phyloP scores from a whole-genome alignment of 768 basidiomycete species.

The Jaapia argillacea region DNA sequence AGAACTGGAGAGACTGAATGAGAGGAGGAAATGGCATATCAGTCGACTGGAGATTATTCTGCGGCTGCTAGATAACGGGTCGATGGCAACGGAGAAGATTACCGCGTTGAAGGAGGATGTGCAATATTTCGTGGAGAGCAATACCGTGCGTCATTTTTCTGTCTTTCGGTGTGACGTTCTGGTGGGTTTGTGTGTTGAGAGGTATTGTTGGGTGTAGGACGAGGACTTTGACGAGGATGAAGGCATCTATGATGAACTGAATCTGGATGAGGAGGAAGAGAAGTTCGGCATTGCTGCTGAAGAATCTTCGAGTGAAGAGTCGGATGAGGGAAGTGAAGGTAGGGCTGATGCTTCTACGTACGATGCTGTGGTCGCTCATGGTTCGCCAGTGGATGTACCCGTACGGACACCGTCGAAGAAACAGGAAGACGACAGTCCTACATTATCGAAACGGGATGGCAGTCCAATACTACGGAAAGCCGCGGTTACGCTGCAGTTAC shows the following conservation, averaged over 20 bases:
- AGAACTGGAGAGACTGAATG: constrained; percentile 83
- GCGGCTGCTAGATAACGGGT: constrained; percentile 89
- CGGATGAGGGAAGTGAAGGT: constrained; percentile 70
- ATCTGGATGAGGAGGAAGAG: constrained; percentile 94
- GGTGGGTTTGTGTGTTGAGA: not conserved
- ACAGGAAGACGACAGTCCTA: constrained; percentile 64
- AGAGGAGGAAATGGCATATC: constrained; percentile 93
- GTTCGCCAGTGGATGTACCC: constrained; percentile 49
- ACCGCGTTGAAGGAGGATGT: constrained; percentile 86
- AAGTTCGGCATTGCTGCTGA: constrained; percentile 71
- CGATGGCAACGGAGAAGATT: constrained; percentile 74
- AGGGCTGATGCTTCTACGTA: constrained; percentile 4
- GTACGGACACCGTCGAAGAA: constrained; percentile 63
- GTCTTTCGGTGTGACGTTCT: not conserved
- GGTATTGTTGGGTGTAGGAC: constrained; percentile 40
- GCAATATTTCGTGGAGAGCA: constrained; percentile 90
- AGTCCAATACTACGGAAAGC: constrained; percentile 80
- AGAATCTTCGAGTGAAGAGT: constrained; percentile 46
- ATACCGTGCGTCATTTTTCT: constrained; percentile 56
- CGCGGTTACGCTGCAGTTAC: constrained; percentile 44
- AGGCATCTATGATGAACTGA: constrained; percentile 95
- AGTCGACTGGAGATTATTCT: constrained; percentile 87
- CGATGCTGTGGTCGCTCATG: constrained; percentile 1
- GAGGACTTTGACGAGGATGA: constrained; percentile 97
- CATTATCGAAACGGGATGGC: constrained; percentile 60